Base-by-base conservation (phyloP, 1,139 yeast genomes). In the Diutina catenulata region DNA sequence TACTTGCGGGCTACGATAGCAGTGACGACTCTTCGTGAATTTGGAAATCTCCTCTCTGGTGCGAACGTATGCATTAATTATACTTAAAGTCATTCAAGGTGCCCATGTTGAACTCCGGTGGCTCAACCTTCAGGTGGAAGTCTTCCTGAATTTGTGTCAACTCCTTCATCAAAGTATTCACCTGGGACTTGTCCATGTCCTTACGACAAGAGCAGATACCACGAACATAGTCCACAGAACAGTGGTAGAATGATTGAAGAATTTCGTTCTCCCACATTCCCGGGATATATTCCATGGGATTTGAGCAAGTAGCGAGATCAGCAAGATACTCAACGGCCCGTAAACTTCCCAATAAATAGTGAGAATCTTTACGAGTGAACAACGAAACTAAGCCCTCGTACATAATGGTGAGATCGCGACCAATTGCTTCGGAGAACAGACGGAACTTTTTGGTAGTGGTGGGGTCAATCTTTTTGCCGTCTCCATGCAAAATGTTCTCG, bases 211-310 rank as follows among this genome's bases (percentile, higher is more conserved):
- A 48, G 37, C 66, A 61, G 8, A 63, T 51, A 1, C 72, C 74
- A 41, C 74, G 75, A 45, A 88, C 68, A 51, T 83, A 79, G 39
- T 71, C 78, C 4, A 74, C 62, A 6, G 93, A 77, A 47, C 87
- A 71, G 48, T 75, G 76, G 49, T 77, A 73, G 56, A 79, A 84
- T 18, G 70, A 68, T 4, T 62, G 62, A 39, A 80, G 58, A 31
- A 77, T 69, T 38, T 62, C 65, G 33, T 69, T 59, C 42, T 62
- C 66, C 83, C 84, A 80, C 41, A 72, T 68, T 40, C 72, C 64
- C 40, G 78, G 61, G 43, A 74, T 66, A 29, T 68, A 70, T 11
- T 64, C 69, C 43, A 53, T 43, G 14, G 70, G 65, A 38, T 72
- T 62, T 1, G 70, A 70, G 49, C 74, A 70, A 20, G 77, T 74